Base-by-base conservation (phyloP, 2,329 filamentous ascomycete species). In the Penicillium sp. region DNA sequence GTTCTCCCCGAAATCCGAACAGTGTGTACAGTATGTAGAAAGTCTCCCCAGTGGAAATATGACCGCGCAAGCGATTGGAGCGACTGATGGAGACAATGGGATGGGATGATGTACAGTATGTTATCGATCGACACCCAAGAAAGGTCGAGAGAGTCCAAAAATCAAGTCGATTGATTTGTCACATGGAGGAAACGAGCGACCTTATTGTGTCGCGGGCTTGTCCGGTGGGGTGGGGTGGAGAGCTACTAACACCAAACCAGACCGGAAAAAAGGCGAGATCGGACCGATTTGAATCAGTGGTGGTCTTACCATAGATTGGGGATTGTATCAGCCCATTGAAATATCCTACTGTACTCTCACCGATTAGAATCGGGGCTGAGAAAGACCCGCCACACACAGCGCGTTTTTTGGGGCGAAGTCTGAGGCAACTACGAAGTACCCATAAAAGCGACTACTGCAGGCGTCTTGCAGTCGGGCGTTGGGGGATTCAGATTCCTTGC, bases 101-200 rank as follows among this genome's bases (percentile, higher is more conserved):
- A n/a, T n/a, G n/a, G n/a, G n/a, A n/a, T n/a, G n/a, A n/a, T 29
- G 10, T 29, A 45, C 31, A n/a, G 18, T 21, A 34, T 37, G 19
- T 43, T 45, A 33, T 36, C 11, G 52, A 54, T 54, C 52, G 52
- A 46, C 42, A 29, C 11, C 42, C 4, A 33, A 43, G 52, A 33
- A 43, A 46, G n/a, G 26, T 21, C 21, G 37, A 47, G 39, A 45
- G 46, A 16, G 46, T 49, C 40, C 13, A 31, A 48, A 39, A 19
- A 18, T 28, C 28, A 43, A 19, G 51, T 49, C 31, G 39, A 43
- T 33, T 49, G 28, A 46, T 53, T 40, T 36, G 19, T 48, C 45
- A 36, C 45, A 37, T 46, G 43, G 13, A n/a, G 42, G 16, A 9
- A 31, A 31, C 19, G 4, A 31, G 45, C 13, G n/a, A 21, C 18